Base-by-base conservation (phyloP, 116 monocot genomes). In the Phalaenopsis hybrid region DNA sequence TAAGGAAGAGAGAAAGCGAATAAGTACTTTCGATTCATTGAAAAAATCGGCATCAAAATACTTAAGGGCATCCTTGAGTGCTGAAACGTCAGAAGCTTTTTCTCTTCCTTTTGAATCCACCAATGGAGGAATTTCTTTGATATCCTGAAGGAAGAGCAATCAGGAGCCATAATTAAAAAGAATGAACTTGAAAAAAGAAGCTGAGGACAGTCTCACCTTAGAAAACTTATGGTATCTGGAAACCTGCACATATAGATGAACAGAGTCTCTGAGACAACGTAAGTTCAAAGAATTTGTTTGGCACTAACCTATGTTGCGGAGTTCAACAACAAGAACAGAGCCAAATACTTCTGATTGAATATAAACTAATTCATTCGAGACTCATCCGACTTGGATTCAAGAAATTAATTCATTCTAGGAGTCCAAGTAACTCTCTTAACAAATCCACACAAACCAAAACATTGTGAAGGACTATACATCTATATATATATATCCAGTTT, bases 31-130 rank as follows among this genome's bases (percentile, higher is more conserved):
- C 25, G 92, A 89, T 45, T 88, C 76, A 86, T 88, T 92, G 84
- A 96, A 96, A 79, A 96, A 92, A 78, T 91, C 21, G 13, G 86
- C 89, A 87, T 92, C 92, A 41, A 92, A 51, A 73, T 77, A 92
- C 63, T 86, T 85, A 52, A 96, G 81, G 21, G 82, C 85, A 76
- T 67, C 78, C 81, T 86, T 94, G 52, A 94, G 84, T 23, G 15
- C 82, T 55, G 58, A 72, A 72, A 81, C 75, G 10, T 88, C 87
- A 57, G 11, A 81, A 23, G 58, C 59, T 25, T 74, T 76, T 67
- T 86, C 87, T 75, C 18, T 79, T 75, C 23, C 78, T 9, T 10
- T 58, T 28, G 74, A 63, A 5, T 80, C 80, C 59, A 86, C 52
- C 52, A 31, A 57, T 34, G 58, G 49, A 76, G 75, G 77, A 48